Evolutionary conservation across 495 filamentous ascomycete species (phyloP).

Genomic region (Xylaria sp.): DNA sequence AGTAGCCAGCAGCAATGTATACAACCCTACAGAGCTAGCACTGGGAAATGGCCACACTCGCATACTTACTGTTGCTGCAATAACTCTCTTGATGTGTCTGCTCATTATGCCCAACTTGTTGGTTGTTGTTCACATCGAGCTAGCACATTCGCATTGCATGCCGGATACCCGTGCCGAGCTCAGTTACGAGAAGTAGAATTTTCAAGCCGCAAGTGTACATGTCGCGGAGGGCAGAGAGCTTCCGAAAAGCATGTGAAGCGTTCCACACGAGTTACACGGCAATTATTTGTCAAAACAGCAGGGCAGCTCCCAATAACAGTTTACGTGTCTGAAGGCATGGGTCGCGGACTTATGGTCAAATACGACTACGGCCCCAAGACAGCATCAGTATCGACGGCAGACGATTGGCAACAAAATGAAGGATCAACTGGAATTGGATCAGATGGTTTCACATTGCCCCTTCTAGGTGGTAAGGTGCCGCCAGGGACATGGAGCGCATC

Average conservation of each 20-base stretch:
- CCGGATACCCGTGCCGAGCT: too few relatives aligned
- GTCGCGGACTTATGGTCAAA: not conserved
- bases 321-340: not conserved
- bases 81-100: not conserved
- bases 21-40: not conserved
- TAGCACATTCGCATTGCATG: not conserved
- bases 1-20: not conserved
- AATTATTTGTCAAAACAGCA: not conserved
- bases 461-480: slow-evolving; percentile 62
- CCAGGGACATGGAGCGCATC: slow-evolving; percentile 63
- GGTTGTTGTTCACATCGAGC: not conserved
- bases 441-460: slow-evolving; percentile 64
- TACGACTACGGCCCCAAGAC: not conserved
- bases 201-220: not conserved
- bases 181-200: not conserved
- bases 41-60: not conserved
- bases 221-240: not conserved
- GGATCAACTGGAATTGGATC: slow-evolving; percentile 58
- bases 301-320: not conserved
- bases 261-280: not conserved
- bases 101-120: not conserved
- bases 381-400: not conserved
- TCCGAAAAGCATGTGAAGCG: not conserved
- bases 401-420: slow-evolving; percentile 28
- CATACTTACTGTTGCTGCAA: not conserved